Evolutionary conservation across 768 basidiomycete species (phyloP).

Genomic region (Auriscalpium vulgare): DNA sequence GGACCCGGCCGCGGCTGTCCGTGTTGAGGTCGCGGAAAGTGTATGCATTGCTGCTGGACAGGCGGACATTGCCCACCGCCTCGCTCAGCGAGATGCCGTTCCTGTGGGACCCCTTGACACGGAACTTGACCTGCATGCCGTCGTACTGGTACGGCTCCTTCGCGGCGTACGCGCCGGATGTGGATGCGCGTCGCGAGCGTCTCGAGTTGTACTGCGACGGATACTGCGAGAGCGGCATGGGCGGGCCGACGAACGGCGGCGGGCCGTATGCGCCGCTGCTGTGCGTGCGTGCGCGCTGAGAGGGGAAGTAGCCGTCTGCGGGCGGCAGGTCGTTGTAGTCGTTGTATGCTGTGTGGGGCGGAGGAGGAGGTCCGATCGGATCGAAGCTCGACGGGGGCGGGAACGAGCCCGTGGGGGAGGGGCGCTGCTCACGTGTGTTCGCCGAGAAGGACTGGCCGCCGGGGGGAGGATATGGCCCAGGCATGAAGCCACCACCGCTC

Average conservation of each 20-base stretch:
- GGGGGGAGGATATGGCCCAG: background rate
- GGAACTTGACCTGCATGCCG: slow-evolving; percentile 8
- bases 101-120: slow-evolving; percentile 4
- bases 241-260: slow-evolving; percentile 1
- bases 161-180: background rate
- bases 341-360: slow-evolving; percentile 3
- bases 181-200: slow-evolving; percentile 11
- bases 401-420: background rate
- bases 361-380: background rate
- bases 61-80: slow-evolving; percentile 2
- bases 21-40: slow-evolving; percentile 6
- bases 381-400: slow-evolving; percentile 1
- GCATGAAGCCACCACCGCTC: background rate
- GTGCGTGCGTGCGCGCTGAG: slow-evolving; percentile 8
- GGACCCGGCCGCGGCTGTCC: slow-evolving; percentile 6
- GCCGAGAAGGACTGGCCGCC: background rate
- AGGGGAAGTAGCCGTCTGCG: slow-evolving; percentile 5
- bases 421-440: slow-evolving; percentile 1
- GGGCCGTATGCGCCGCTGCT: slow-evolving; percentile 10
- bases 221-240: slow-evolving; percentile 8
- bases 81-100: slow-evolving; percentile 9
- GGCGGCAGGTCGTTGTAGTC: slow-evolving; percentile 13
- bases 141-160: background rate
- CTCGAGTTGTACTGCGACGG: slow-evolving; percentile 3
- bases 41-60: slow-evolving; percentile 6